Evolutionary conservation across 2,329 filamentous ascomycete genomes (phyloP).

Genomic region (Cladophialophora bantiana): DNA sequence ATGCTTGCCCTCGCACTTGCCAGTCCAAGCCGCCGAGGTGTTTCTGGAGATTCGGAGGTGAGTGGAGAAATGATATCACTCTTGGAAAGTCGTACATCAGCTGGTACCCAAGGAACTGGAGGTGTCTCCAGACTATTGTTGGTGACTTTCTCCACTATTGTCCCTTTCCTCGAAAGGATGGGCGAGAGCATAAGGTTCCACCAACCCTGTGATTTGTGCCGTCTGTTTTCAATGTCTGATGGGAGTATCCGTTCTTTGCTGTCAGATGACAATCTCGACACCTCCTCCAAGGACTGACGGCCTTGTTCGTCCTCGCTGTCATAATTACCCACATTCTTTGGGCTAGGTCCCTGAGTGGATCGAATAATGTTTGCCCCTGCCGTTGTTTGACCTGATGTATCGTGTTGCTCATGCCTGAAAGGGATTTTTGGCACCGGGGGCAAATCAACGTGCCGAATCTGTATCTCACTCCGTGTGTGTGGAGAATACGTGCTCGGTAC

Average conservation of each 20-base stretch:
- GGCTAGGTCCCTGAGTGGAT: neutral
- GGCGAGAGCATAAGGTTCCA: slow-evolving; percentile 58
- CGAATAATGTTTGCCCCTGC: slow-evolving; percentile 17
- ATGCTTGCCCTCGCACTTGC: slow-evolving; percentile 37
- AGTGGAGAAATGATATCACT: slow-evolving; percentile 30
- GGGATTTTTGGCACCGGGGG: slow-evolving; percentile 54
- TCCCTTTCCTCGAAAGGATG: slow-evolving; percentile 49
- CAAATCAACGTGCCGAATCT: slow-evolving; percentile 37
- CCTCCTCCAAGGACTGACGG: slow-evolving; percentile 2
- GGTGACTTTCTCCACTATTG: slow-evolving; percentile 44
- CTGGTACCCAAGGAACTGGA: slow-evolving; percentile 28
- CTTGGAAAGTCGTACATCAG: slow-evolving; percentile 14
- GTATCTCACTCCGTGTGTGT: slow-evolving; percentile 42
- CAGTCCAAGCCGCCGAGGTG: slow-evolving; percentile 41
- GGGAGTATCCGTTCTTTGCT: slow-evolving; percentile 44
- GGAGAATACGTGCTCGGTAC: slow-evolving; percentile 54
- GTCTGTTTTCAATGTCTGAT: slow-evolving; percentile 39
- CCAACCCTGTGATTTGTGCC: slow-evolving; percentile 57
- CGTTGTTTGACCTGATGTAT: neutral
- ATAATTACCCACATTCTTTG: neutral
- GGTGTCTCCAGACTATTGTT: slow-evolving; percentile 20
- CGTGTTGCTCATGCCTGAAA: slow-evolving; percentile 1
- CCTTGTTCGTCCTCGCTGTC: slow-evolving; percentile 20
- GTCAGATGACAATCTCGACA: slow-evolving; percentile 41
- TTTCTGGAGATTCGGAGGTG: slow-evolving; percentile 47